A percentile compares a stretch with the other conserved stretches of the same genome.
Evolutionary conservation across 2,329 filamentous ascomycete species (phyloP).

Genomic region (Neurospora crassa): DNA sequence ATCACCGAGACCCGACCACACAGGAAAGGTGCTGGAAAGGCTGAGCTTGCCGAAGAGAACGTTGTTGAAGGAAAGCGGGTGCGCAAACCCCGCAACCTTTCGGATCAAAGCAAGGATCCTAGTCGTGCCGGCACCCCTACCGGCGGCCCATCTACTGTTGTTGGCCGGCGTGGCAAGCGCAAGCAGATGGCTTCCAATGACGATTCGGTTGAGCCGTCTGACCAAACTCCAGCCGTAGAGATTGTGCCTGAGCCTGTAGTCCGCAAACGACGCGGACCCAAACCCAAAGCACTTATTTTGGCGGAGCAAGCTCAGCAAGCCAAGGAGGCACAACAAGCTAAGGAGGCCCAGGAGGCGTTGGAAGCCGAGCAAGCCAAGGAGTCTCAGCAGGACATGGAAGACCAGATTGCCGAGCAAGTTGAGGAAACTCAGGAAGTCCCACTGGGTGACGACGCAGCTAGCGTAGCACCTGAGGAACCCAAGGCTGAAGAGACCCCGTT

Average conservation of each 20-base stretch:
- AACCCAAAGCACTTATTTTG: slow-evolving; percentile 4
- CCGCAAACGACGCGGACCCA: slow-evolving; percentile 5
- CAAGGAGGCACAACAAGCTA: slow-evolving; percentile 6
- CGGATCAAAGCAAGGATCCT: slow-evolving; percentile 39
- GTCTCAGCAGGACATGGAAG: background rate
- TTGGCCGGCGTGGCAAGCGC: slow-evolving; percentile 16
- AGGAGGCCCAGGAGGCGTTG: slow-evolving; percentile 4
- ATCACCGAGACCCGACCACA: slow-evolving; percentile 47
- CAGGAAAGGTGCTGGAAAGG: slow-evolving; percentile 48
- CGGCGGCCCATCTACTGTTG: slow-evolving; percentile 22
- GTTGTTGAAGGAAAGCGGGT: slow-evolving; percentile 40
- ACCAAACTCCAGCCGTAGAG: slow-evolving; percentile 5
- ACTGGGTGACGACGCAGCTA: background rate
- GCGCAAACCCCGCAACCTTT: slow-evolving; percentile 43
- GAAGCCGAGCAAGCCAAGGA: background rate
- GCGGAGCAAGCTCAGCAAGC: slow-evolving; percentile 7
- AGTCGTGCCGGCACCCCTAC: slow-evolving; percentile 44
- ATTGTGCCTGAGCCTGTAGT: slow-evolving; percentile 6
- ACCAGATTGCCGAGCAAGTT: background rate
- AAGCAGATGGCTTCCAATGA: slow-evolving; percentile 5
- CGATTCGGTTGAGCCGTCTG: slow-evolving; percentile 7
- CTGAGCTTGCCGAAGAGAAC: slow-evolving; percentile 38
- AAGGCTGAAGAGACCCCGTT: slow-evolving; percentile 1
- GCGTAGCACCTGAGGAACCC: slow-evolving; percentile 4
- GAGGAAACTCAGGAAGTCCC: background rate